Conservation (phyloP, 768 basidiomycete species). For the Mycena pura region DNA sequence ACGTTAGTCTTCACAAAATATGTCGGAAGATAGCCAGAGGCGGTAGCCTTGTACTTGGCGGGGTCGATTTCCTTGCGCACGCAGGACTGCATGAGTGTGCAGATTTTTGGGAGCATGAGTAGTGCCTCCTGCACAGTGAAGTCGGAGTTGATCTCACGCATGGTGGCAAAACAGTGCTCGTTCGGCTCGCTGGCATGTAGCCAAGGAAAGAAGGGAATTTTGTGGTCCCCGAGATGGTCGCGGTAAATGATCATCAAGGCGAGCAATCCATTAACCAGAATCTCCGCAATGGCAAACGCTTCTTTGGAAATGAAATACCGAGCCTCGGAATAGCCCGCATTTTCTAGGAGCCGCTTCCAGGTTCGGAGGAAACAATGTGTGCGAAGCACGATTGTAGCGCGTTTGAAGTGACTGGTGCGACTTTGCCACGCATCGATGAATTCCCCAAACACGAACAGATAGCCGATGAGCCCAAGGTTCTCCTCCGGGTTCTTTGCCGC, state of each 20-base stretch:
- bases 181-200: constrained; percentile 3
- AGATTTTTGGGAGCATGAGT: neutral
- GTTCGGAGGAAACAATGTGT: constrained; percentile 15
- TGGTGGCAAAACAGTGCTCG: constrained; percentile 5
- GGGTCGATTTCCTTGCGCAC: neutral
- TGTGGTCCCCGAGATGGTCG: constrained; percentile 6
- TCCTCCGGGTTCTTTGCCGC: neutral
- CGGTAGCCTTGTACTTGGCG: neutral
- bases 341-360: constrained; percentile 14
- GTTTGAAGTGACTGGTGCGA: constrained; percentile 2
- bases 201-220: constrained; percentile 7
- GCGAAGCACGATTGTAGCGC: constrained; percentile 13
- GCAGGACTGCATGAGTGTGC: neutral
- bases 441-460: constrained; percentile 15
- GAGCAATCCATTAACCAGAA: constrained; percentile 31
- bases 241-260: constrained; percentile 34
- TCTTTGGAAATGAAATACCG: constrained; percentile 34
- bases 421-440: constrained; percentile 15
- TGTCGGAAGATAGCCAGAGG: neutral
- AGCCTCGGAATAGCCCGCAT: constrained; percentile 9
- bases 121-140: constrained; percentile 1
- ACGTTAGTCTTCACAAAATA: neutral
- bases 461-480: constrained; percentile 3
- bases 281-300: constrained; percentile 28
- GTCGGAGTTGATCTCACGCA: neutral